Evolutionary conservation across 768 basidiomycete species (phyloP), one percentile per base, ranked within the genome.

Genomic region (Russula sp.): DNA sequence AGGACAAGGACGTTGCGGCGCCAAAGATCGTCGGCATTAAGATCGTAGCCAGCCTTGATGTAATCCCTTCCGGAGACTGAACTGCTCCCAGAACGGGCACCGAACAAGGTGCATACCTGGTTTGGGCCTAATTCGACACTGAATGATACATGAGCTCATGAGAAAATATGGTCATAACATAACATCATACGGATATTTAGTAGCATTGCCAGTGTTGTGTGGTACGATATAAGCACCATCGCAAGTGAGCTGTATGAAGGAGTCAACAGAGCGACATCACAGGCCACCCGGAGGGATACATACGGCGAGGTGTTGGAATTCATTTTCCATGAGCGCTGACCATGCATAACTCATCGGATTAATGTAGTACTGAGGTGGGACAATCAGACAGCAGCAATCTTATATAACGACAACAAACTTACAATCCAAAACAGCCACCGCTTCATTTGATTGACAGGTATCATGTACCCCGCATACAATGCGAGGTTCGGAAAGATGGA

Each of bases 371-470:
- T 84, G 82, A 78, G 45, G 32, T n/a, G 7, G 59, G n/a, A 22
- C 32, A 22, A 35, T 47, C 18, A 25, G 60, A 29, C 1, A 42
- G 7, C 0, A 10, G 84, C 18, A 14, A 34, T 16, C 47, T 29
- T n/a, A 34, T 7, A 9, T 16, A 3, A 39, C 3, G 32, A 1
- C 8, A 61, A 58, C 16, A 2, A 3, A 77, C 84, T 65, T 67
- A 86, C 86, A 39, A 92, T 86, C 91, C 91, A 93, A 76, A 92
- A 90, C 7, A 94, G 71, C 87, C 88, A 92, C 48, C 87, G 77
- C 70, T 90, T 88, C 87, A 90, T 88, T 61, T 79, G 76, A 66
- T 77, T 77, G 7, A 82, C 78, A 0, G 86, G 86, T 58, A 90
- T 81, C 61, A 85, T 82, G 69, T 88, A 87, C 9, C 88, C 89